A percentile compares a stretch with the other conserved stretches of the same genome.
phyloP scores from a whole-genome alignment of 1,284 basidiomycete genomes.

The Phaffia rhodozyma region DNA sequence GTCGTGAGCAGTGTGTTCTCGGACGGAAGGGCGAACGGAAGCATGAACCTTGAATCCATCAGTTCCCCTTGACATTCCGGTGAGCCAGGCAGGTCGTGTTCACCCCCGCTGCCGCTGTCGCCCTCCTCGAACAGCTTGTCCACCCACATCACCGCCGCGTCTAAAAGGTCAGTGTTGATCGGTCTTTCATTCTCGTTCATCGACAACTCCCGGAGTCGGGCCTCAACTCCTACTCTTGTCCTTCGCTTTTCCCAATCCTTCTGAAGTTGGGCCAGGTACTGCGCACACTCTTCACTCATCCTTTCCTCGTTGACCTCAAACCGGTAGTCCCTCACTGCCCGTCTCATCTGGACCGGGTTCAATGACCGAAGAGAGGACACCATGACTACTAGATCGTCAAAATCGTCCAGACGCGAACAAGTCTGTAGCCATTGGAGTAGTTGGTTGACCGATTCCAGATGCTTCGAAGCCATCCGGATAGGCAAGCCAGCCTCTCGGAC shows the following conservation, averaged over 20 bases:
- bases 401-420: constrained; percentile 64
- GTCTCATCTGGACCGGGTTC: constrained; percentile 90
- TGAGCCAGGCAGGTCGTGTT: constrained; percentile 61
- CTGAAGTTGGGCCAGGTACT: constrained; percentile 85
- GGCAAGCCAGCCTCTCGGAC: constrained; percentile 64
- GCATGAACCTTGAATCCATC: constrained; percentile 81
- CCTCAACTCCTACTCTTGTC: constrained; percentile 66
- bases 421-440: constrained; percentile 57
- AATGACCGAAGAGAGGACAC: constrained; percentile 75
- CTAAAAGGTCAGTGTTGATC: not conserved
- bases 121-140: constrained; percentile 19
- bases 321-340: constrained; percentile 84
- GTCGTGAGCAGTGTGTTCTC: constrained; percentile 66
- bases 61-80: constrained; percentile 75
- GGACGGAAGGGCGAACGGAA: constrained; percentile 71
- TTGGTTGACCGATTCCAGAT: constrained; percentile 75
- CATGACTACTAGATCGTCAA: constrained; percentile 74
- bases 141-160: constrained; percentile 5
- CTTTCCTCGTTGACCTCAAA: constrained; percentile 84
- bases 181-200: constrained; percentile 2
- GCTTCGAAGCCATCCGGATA: constrained; percentile 53
- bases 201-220: constrained; percentile 58
- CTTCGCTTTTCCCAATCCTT: constrained; percentile 90
- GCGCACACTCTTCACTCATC: constrained; percentile 88
- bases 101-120: constrained; percentile 40